A percentile compares a stretch with the other conserved stretches of the same genome.
Conservation (phyloP, 2,329 filamentous ascomycete genomes). For the Exophiala bonariae region DNA sequence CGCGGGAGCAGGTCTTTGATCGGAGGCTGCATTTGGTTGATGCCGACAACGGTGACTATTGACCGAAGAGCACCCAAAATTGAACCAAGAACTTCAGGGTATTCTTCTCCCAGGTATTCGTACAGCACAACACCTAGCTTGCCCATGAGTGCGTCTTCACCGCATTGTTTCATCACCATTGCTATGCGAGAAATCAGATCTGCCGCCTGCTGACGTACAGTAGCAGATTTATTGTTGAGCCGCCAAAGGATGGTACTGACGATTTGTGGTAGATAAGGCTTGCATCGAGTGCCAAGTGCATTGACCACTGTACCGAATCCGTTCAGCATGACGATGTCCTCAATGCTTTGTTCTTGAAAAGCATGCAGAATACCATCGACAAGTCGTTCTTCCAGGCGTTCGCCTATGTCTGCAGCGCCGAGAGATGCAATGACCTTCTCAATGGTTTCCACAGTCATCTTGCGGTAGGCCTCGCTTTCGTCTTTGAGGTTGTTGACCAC, state of each 20-base stretch:
- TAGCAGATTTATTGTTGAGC: conserved; percentile 96
- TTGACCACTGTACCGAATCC: conserved; percentile 98
- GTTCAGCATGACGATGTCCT: conserved; percentile 94
- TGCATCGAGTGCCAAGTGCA: conserved; percentile 87
- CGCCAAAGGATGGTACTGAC: conserved; percentile 95
- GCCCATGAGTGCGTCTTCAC: conserved; percentile 91
- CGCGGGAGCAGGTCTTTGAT: conserved; percentile 95
- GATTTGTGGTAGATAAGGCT: conserved; percentile 94
- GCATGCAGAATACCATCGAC: conserved; percentile 94
- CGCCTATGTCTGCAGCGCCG: conserved; percentile 89
- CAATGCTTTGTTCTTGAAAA: conserved; percentile 97
- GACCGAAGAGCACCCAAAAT: conserved; percentile 92
- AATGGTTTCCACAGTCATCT: conserved; percentile 98
- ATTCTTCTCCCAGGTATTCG: conserved; percentile 97
- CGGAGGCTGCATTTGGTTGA: conserved; percentile 96
- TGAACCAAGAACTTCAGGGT: conserved; percentile 94
- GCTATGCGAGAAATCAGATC: conserved; percentile 96
- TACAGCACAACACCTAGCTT: conserved; percentile 94
- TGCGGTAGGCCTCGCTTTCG: conserved; percentile 94
- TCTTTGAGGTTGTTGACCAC: conserved; percentile 96
- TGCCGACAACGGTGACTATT: conserved; percentile 96
- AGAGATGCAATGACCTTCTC: conserved; percentile 94
- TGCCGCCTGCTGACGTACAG: conserved; percentile 93
- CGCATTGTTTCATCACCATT: conserved; percentile 98
- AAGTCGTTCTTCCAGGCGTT: conserved; percentile 86